Conservation (phyloP, 495 filamentous ascomycete genomes). For the Amphirosellinia nigrospora region DNA sequence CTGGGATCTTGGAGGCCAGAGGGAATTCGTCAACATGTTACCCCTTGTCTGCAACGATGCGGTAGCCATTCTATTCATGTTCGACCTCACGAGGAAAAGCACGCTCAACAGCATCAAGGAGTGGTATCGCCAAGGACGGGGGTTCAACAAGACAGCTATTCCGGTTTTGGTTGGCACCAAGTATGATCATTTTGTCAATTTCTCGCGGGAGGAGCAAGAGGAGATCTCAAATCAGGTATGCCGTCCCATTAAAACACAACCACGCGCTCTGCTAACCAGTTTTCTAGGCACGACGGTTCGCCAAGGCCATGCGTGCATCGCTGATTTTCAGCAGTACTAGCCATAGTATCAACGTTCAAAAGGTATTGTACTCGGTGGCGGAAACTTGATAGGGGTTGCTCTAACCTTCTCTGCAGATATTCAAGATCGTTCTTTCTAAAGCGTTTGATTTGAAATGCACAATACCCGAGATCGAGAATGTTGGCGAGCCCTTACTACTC, state of each 20-base stretch:
- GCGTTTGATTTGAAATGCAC: slow-evolving; percentile 99
- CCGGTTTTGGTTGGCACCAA: slow-evolving; percentile 96
- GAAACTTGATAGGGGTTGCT: slow-evolving; percentile 16
- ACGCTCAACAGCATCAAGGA: slow-evolving; percentile 99
- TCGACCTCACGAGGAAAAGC: slow-evolving; percentile 96
- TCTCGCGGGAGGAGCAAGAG: slow-evolving; percentile 95
- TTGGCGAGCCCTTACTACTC: slow-evolving; percentile 93
- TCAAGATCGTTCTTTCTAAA: slow-evolving; percentile 98
- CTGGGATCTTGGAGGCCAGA: slow-evolving; percentile 97
- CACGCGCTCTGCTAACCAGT: slow-evolving; percentile 23
- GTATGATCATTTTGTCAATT: slow-evolving; percentile 99
- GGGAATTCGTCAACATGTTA: slow-evolving; percentile 99
- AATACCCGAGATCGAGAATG: slow-evolving; percentile 97
- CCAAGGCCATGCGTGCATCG: slow-evolving; percentile 96
- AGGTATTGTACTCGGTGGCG: slow-evolving; percentile 60
- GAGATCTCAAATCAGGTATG: slow-evolving; percentile 93
- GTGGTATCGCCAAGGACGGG: slow-evolving; percentile 97
- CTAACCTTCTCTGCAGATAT: slow-evolving; percentile 69
- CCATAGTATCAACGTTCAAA: slow-evolving; percentile 99
- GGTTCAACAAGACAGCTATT: slow-evolving; percentile 99
- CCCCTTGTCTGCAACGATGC: slow-evolving; percentile 98
- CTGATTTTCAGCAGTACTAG: slow-evolving; percentile 98
- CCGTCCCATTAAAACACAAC: background rate
- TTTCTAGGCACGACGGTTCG: slow-evolving; percentile 85
- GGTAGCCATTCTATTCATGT: slow-evolving; percentile 99